Percentiles rank a stretch among this genome's conserved stretches.
phyloP scores from a whole-genome alignment of 192 early-diverging fungal genomes.

The Coemansia sp. region DNA sequence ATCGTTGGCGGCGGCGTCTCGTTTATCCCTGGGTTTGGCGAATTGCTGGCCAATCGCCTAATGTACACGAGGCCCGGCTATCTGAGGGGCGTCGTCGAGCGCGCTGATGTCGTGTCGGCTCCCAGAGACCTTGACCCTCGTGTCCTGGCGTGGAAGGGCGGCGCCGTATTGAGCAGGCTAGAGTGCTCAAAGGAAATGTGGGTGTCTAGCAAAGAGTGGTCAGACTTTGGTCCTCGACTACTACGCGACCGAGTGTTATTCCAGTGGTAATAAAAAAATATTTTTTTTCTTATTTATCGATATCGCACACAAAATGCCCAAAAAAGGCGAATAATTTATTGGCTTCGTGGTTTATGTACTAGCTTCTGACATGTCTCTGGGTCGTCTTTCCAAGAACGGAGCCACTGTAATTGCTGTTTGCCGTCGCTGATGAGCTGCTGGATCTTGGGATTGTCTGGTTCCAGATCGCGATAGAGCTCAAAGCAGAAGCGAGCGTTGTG shows the following conservation, averaged over 20 bases:
- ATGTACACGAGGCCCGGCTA: conserved; percentile 41
- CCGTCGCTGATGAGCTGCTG: conserved; percentile 24
- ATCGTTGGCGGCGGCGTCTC: conserved; percentile 83
- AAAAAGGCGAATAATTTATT: not conserved
- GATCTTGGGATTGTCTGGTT: conserved; percentile 4
- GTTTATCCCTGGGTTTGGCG: conserved; percentile 65
- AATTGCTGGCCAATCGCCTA: conserved; percentile 35
- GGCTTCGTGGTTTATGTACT: conserved; percentile 3
- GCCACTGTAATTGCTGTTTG: conserved; percentile 27
- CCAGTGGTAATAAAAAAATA: conserved; percentile 59
- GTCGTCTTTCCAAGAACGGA: conserved; percentile 26
- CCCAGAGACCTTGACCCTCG: conserved; percentile 85
- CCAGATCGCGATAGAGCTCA: conserved; percentile 48
- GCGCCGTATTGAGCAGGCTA: conserved; percentile 73
- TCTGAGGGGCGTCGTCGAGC: conserved; percentile 48
- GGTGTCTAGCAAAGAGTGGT: conserved; percentile 75
- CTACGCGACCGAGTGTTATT: conserved; percentile 69
- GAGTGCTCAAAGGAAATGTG: conserved; percentile 82
- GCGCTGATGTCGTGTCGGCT: conserved; percentile 70
- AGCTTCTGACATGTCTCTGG: conserved; percentile 9
- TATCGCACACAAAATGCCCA: not conserved
- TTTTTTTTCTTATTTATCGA: not conserved
- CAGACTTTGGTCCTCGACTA: conserved; percentile 65
- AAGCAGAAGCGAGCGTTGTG: conserved; percentile 44
- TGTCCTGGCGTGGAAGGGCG: conserved; percentile 88